These are phyloP conservation scores for Meira miltonrushii DNA, from an alignment of 1,284 basidiomycete species.

Conservation along the genomic window DNA sequence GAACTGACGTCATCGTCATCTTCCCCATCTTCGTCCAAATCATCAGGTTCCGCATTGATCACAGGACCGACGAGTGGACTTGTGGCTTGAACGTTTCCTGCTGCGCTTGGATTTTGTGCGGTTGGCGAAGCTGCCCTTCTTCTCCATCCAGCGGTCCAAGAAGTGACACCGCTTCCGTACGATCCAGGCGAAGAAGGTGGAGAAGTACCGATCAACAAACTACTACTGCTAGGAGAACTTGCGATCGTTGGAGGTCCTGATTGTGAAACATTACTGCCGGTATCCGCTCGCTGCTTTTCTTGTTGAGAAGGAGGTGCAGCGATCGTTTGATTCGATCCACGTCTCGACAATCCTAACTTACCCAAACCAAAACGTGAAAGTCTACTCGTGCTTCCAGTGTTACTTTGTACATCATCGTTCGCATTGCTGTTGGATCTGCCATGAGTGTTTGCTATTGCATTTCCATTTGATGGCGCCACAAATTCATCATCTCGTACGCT, in stretches of 20 bases:
- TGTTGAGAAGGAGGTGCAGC: constrained; percentile 8
- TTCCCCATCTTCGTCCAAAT: constrained; percentile 14
- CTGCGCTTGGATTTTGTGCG: neutral
- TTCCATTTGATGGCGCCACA: constrained; percentile 11
- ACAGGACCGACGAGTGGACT: constrained; percentile 32
- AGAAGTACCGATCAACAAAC: constrained; percentile 2
- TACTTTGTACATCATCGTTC: neutral
- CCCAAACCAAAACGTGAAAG: constrained; percentile 35
- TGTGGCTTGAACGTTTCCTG: constrained; percentile 15
- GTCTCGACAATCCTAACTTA: constrained; percentile 23
- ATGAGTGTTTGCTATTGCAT: constrained; percentile 22
- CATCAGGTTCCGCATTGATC: constrained; percentile 17
- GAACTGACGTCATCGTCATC: constrained; percentile 13
- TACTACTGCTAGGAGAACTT: constrained; percentile 5
- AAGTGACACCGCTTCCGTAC: constrained; percentile 15
- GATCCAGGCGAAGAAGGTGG: constrained; percentile 8
- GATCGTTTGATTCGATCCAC: constrained; percentile 13
- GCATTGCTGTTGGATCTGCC: constrained; percentile 5
- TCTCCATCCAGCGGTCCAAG: constrained; percentile 33
- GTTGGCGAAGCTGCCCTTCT: constrained; percentile 23
- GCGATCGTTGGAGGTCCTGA: neutral
- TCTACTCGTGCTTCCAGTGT: constrained; percentile 15
- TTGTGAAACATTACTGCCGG: neutral
- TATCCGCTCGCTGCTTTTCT: neutral
- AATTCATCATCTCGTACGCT: constrained; percentile 25